Conservation (phyloP, 345 rosid genomes). For the Eucalyptus sp. region DNA sequence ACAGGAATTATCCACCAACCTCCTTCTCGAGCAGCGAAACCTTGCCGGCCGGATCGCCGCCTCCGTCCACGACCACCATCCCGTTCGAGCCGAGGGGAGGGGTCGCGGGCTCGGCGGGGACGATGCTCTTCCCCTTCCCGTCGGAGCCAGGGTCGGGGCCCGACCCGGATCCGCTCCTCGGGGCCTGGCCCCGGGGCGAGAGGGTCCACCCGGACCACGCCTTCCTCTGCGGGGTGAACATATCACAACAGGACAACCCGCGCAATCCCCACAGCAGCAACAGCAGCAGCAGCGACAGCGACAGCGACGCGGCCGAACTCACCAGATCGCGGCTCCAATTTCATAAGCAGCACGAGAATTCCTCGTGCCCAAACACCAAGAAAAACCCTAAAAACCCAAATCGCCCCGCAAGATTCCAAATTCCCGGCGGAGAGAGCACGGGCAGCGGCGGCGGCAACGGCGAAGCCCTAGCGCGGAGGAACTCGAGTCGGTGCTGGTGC, state of each 20-base stretch:
- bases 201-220: conserved; percentile 65
- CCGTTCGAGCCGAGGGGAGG: conserved; percentile 15
- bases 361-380: background rate
- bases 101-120: conserved; percentile 28
- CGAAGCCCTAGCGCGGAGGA: background rate
- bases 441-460: background rate
- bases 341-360: background rate
- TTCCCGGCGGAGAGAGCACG: background rate
- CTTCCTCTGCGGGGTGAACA: conserved; percentile 80
- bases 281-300: background rate
- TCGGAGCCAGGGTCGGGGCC: conserved; percentile 6
- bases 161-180: conserved; percentile 28
- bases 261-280: background rate
- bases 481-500: background rate
- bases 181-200: conserved; percentile 18
- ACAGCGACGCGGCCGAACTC: background rate
- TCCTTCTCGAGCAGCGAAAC: conserved; percentile 63
- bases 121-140: conserved; percentile 37
- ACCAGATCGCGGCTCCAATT: background rate
- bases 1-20: conserved; percentile 21
- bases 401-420: background rate
- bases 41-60: conserved; percentile 22
- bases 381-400: background rate
- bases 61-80: conserved; percentile 28
- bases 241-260: conserved; percentile 3